Evolutionary conservation across 1,284 basidiomycete species (phyloP).

Genomic region (Ceratobasidium sp.): DNA sequence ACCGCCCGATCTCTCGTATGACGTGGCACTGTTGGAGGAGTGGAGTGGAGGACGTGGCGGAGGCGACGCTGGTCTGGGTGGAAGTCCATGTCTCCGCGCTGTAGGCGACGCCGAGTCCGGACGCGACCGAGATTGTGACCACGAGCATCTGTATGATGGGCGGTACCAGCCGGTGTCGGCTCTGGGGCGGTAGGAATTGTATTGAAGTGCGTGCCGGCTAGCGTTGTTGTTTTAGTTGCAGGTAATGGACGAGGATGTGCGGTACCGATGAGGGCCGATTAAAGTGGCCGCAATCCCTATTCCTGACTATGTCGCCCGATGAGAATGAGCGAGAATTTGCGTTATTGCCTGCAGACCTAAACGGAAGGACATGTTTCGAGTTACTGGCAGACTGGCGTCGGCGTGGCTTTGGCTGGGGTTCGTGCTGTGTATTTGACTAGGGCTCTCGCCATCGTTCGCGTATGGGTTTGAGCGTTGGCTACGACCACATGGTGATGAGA

Average conservation of each 20-base stretch:
- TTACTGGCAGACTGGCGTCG: not conserved
- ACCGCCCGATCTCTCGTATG: not conserved
- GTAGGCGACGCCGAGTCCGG: not conserved
- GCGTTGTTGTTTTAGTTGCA: not conserved
- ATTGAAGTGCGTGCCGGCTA: too few relatives aligned
- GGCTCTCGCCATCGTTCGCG: not conserved
- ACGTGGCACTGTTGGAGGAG: not conserved
- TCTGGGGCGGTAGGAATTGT: too few relatives aligned
- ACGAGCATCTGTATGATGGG: not conserved
- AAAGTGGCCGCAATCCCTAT: not conserved
- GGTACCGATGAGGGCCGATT: not conserved
- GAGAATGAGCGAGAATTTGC: not conserved
- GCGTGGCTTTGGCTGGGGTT: not conserved
- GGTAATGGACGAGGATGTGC: not conserved
- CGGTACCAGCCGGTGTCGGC: too few relatives aligned
- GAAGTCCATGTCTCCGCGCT: slow-evolving; percentile 7
- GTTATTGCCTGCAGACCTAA: not conserved
- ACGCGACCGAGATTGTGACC: not conserved
- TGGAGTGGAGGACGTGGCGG: not conserved
- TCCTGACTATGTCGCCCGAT: not conserved
- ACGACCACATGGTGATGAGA: not conserved
- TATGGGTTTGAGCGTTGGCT: not conserved
- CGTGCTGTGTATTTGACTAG: not conserved
- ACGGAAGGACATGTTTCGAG: slow-evolving; percentile 6
- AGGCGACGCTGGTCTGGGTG: slow-evolving; percentile 10